phyloP scores from a whole-genome alignment of 2,329 filamentous ascomycete species.

The Fusarium sp. region DNA sequence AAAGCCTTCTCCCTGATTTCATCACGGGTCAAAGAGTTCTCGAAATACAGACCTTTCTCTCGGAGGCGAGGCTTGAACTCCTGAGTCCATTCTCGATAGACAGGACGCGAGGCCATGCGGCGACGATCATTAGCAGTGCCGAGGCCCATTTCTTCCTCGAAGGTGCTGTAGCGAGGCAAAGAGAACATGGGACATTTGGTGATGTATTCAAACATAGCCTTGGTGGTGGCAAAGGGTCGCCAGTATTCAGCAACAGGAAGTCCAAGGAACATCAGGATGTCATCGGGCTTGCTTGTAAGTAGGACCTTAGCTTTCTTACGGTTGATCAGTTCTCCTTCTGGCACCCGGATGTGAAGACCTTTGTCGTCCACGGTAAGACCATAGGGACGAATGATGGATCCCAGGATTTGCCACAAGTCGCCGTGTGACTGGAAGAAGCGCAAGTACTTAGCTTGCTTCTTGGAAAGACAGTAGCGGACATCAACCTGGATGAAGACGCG shows the following conservation, averaged over 20 bases:
- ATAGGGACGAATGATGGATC: conserved; percentile 68
- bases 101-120: conserved; percentile 62
- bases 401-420: conserved; percentile 74
- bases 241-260: conserved; percentile 60
- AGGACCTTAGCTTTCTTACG: conserved; percentile 66
- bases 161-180: conserved; percentile 47
- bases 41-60: conserved; percentile 49
- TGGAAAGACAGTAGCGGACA: conserved; percentile 62
- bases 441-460: conserved; percentile 65
- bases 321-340: conserved; percentile 71
- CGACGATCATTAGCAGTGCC: conserved; percentile 66
- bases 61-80: conserved; percentile 68
- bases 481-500: conserved; percentile 73
- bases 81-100: conserved; percentile 69
- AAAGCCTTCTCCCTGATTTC: conserved; percentile 64
- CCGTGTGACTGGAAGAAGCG: conserved; percentile 76
- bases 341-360: conserved; percentile 72
- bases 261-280: conserved; percentile 71
- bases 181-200: conserved; percentile 68
- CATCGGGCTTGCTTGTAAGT: conserved; percentile 65
- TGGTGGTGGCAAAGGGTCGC: conserved; percentile 63
- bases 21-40: conserved; percentile 49
- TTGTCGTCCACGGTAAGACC: conserved; percentile 73
- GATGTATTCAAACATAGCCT: conserved; percentile 71
- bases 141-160: conserved; percentile 41